Evolutionary conservation across 2,329 filamentous ascomycete species (phyloP).

Genomic region (Blumeria graminis): DNA sequence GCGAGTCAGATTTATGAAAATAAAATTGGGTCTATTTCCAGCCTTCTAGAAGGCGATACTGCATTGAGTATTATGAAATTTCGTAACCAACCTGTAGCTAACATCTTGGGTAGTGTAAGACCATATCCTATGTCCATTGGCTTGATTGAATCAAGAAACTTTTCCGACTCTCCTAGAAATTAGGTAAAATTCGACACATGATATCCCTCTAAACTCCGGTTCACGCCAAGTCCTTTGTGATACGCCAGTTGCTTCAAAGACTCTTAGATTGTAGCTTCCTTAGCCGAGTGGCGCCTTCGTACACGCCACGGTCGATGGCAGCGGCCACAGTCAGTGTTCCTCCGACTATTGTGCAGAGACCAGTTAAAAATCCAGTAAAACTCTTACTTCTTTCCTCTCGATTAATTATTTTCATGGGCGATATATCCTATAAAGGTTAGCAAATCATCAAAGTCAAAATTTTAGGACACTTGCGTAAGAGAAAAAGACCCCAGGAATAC

Average conservation of each 20-base stretch:
- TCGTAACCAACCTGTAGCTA: too few relatives aligned
- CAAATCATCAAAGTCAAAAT: neutral
- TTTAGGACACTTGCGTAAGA: constrained; percentile 48
- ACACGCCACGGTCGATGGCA: constrained; percentile 71
- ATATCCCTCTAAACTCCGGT: too few relatives aligned
- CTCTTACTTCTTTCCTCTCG: constrained; percentile 74
- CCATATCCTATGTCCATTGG: too few relatives aligned
- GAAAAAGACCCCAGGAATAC: constrained; percentile 96
- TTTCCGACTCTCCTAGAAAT: too few relatives aligned
- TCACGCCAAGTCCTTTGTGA: too few relatives aligned
- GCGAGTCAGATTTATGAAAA: too few relatives aligned
- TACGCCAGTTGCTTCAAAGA: constrained; percentile 16
- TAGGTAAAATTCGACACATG: too few relatives aligned
- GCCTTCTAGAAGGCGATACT: too few relatives aligned
- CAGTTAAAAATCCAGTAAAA: constrained; percentile 78
- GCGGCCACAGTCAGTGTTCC: constrained; percentile 91
- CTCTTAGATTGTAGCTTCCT: constrained; percentile 63
- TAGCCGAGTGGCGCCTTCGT: constrained; percentile 63
- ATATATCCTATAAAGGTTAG: constrained; percentile 50
- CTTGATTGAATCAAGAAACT: too few relatives aligned
- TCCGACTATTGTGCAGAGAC: constrained; percentile 81
- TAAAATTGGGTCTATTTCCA: too few relatives aligned
- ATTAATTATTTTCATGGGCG: constrained; percentile 98
- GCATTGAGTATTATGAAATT: too few relatives aligned
- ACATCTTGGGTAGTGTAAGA: too few relatives aligned